Evolutionary conservation across 2,329 filamentous ascomycete species (phyloP), one percentile per base, ranked within the genome.

Genomic region (Exophiala bonariae): DNA sequence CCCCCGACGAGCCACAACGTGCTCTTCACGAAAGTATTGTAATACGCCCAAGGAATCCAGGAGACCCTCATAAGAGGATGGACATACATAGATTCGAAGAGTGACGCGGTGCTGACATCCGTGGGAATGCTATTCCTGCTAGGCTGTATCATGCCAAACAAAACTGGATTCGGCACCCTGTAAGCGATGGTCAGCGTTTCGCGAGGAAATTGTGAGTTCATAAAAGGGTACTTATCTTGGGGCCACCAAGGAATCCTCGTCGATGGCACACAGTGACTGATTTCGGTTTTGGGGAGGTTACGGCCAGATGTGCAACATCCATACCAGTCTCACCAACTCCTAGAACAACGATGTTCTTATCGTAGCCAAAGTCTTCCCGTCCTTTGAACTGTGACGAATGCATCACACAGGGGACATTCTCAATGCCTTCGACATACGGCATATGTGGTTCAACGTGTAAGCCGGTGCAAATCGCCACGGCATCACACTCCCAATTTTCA

Each of bases 351-450:
- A 46, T 37, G 28, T 46, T 46, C 28, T 37, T 46, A 14, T 37
- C 43, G 11, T 46, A 34, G 16, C 23, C 40, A 14, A 46, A 46
- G 17, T 39, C 34, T 4, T 39, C 19, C 22, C 43, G 23, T 7
- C 43, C 35, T 23, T 46, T 46, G 14, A 39, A 46, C n/a, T 46
- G 23, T 2, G 43, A 46, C 14, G 43, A 46, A 39, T 46, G 43
- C 11, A 39, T 16, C 22, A 46, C 43, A 8, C 19, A 26, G 3
- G 43, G 43, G 10, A 46, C 43, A 16, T 46, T 39, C 36, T 46
- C 43, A 16, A 46, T 40, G 9, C 43, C 43, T n/a, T 34, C 35
- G 34, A 46, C 33, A 11, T 4, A n/a, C 17, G 43, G 43, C 36
- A 23, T 19, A n/a, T 32, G 35, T 3, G 23, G 8, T 9, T 46